Evolutionary conservation across 129 eudicot species (phyloP), one percentile per base, ranked within the genome.

Genomic region (Flaveria bidentis): DNA sequence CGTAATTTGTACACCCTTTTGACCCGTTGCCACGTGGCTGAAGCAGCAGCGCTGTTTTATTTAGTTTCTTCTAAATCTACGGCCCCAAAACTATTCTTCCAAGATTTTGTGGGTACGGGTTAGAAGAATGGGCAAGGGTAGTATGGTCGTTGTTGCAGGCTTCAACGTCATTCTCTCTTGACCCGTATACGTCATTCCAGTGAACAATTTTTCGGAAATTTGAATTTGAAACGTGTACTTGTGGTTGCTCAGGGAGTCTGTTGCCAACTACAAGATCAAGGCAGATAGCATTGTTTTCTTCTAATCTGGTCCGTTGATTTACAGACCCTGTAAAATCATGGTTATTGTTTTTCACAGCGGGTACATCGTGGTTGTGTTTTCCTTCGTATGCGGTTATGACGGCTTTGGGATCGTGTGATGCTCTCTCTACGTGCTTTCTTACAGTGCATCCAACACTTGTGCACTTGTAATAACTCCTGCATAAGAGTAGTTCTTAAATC

Each of bases 401-500:
- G 5, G 98, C 96, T 87, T 88, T 93, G 8, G 95, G 98, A 69
- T 93, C 98, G 49, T 93, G 97, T 14, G 98, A 90, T 77, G 98
- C 98, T 65, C 98, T 85, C 73, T 93, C 98, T 66, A 93, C 98
- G 16, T 93, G 98, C 73, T 93, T 93, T 80, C 98, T 84, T 63
- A 93, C 98, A 0, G 85, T 90, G 77, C 98, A 93, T 76, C 95
- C 97, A 64, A 86, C 88, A 87, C 83, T 80, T 67, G 98, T 93
- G 84, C 98, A 93, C 82, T 93, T 93, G 92, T 93, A 93, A 80
- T 93, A 93, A 71, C 98, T 93, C 98, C 97, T 93, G 87, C 69
- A 79, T 41, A 46, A 20, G 41, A 30, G 68, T 39, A 66, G 28
- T 49, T 66, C 6, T 57, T 11, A 17, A 66, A 36, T 39, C 50